Evolutionary conservation across 805 yeast species (phyloP), one percentile per base, ranked within the genome.

Genomic region (Wickerhamomyces ciferrii): DNA sequence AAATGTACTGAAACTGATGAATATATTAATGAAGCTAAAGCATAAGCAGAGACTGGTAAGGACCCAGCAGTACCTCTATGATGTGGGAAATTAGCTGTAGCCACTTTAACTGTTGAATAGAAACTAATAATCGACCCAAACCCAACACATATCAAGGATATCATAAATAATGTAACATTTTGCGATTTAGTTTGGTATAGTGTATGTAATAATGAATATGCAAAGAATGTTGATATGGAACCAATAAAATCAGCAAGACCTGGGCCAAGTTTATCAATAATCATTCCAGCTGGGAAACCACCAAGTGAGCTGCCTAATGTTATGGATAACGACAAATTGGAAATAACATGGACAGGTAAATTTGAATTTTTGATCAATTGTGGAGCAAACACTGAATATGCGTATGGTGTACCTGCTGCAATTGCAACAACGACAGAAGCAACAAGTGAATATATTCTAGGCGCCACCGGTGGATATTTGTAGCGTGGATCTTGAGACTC

Each of bases 321-420:
- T 21, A 83, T 67, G 0, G 84, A 75, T 34, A 85, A 65, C 0
- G 92, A 79, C 5, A 86, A 69, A 14, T 77, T 72, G 2, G 90
- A 86, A 8, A 89, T 78, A 50, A 78, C 79, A 0, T 79, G 68
- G 0, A 84, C 75, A 0, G 83, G 74, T 24, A 85, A 69, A 0
- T 79, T 74, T 21, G 84, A 78, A 53, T 72, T 66, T 23, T 70
- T 66, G 24, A 83, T 73, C 51, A 86, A 66, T 58, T 85, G 90
- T 2, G 92, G 91, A 1, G 89, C 81, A 58, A 79, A 86, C n/a
- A 80, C 78, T 0, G 91, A 87, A 59, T 80, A 86, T 14, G 84
- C 66, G 55, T 86, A 86, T 0, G 88, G 86, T 2, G 90, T 84
- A 2, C 94, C 92, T 3, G 88, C 75, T 0, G 84, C 89, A 41